phyloP scores from a whole-genome alignment of 768 basidiomycete species.

The Phylloporus rhodoxanthus region DNA sequence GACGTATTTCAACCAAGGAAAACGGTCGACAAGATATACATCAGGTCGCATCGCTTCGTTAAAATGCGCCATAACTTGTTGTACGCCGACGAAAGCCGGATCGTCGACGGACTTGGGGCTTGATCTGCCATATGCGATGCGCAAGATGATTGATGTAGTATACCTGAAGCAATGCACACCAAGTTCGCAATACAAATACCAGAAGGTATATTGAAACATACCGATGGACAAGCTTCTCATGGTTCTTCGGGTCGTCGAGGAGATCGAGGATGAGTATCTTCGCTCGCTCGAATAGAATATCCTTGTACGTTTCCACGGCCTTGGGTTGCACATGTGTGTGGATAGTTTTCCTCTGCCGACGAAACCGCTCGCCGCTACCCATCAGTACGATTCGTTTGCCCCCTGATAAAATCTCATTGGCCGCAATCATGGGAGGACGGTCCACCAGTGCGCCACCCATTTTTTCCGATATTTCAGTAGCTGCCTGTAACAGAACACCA shows the following conservation, averaged over 20 bases:
- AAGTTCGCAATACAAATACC: background rate
- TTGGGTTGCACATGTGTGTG: conserved; percentile 51
- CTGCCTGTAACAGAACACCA: conserved; percentile 33
- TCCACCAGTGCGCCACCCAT: conserved; percentile 48
- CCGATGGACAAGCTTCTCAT: conserved; percentile 36
- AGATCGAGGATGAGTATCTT: conserved; percentile 24
- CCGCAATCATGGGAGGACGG: conserved; percentile 47
- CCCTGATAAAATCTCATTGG: conserved; percentile 48
- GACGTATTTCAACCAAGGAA: conserved; percentile 37
- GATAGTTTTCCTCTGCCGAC: conserved; percentile 49
- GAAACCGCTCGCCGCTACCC: conserved; percentile 46
- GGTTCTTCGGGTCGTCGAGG: conserved; percentile 25
- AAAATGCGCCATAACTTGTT: conserved; percentile 22
- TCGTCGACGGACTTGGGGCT: conserved; percentile 15
- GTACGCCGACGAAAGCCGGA: conserved; percentile 18
- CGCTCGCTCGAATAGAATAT: conserved; percentile 36
- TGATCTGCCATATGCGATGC: conserved; percentile 22
- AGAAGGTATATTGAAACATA: conserved; percentile 26
- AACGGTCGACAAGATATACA: conserved; percentile 32
- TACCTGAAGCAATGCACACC: conserved; percentile 14
- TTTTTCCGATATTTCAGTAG: conserved; percentile 57
- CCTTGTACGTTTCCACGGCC: conserved; percentile 39
- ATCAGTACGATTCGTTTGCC: conserved; percentile 48
- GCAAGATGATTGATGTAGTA: conserved; percentile 22
- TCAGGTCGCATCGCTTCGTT: conserved; percentile 29